A percentile compares a stretch with the other conserved stretches of the same genome.
Evolutionary conservation across 2,329 filamentous ascomycete species (phyloP).

Genomic region (Sporothrix curviconia): DNA sequence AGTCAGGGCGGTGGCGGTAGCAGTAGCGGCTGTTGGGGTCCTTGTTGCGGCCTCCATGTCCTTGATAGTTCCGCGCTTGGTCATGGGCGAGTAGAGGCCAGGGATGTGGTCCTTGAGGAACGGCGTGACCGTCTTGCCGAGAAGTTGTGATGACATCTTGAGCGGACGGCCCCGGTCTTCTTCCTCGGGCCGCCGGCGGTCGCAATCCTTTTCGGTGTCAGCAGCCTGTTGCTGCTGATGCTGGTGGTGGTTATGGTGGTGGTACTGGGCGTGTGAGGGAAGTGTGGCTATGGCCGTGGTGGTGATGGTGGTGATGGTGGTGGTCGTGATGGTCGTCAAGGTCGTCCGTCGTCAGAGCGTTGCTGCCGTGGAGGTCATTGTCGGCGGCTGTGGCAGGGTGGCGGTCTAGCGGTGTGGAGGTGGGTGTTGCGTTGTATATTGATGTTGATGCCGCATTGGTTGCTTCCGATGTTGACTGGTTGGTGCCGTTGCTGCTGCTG

Average conservation of each 20-base stretch:
- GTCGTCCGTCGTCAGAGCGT: slow-evolving; percentile 3
- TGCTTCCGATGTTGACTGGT: background rate
- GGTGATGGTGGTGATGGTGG: background rate
- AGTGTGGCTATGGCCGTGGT: too few relatives aligned
- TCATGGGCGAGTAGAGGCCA: slow-evolving; percentile 74
- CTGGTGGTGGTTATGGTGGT: too few relatives aligned
- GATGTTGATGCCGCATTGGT: background rate
- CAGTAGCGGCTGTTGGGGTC: slow-evolving; percentile 83
- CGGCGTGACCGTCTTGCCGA: slow-evolving; percentile 72
- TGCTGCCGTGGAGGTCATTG: slow-evolving; percentile 2
- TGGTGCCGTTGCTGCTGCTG: background rate
- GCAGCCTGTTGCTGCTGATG: background rate
- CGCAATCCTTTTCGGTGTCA: slow-evolving; percentile 39
- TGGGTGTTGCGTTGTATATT: background rate
- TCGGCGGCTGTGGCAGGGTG: background rate
- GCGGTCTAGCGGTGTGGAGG: too few relatives aligned
- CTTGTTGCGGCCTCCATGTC: slow-evolving; percentile 35
- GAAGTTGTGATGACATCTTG: slow-evolving; percentile 59
- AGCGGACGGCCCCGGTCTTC: slow-evolving; percentile 43
- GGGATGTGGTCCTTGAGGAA: slow-evolving; percentile 91
- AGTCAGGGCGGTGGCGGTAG: slow-evolving; percentile 88
- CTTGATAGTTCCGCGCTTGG: slow-evolving; percentile 45
- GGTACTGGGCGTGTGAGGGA: background rate
- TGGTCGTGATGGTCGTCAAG: background rate
- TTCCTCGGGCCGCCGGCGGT: slow-evolving; percentile 44